Evolutionary conservation across 2,329 filamentous ascomycete genomes (phyloP).

Genomic region (Pestalotiopsis sp.): DNA sequence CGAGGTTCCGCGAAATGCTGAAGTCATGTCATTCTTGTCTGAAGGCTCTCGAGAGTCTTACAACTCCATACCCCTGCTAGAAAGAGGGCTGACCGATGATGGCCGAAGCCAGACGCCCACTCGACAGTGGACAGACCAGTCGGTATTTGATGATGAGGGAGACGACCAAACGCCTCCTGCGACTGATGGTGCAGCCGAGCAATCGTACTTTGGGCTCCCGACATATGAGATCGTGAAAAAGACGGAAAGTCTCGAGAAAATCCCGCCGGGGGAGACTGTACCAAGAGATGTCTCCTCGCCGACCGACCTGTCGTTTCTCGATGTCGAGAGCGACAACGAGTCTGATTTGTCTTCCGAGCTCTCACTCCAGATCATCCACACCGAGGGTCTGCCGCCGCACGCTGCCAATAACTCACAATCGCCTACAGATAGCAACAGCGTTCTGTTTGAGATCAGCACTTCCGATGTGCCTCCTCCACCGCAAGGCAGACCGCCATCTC

Average conservation of each 20-base stretch:
- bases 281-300: constrained; percentile 3
- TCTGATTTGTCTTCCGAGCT: constrained; percentile 67
- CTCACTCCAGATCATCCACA: constrained; percentile 51
- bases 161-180: constrained; percentile 20
- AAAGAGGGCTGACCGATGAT: constrained; percentile 64
- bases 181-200: constrained; percentile 1
- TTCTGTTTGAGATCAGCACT: constrained; percentile 20
- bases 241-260: constrained; percentile 53
- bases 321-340: constrained; percentile 47
- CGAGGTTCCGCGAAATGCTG: constrained; percentile 32
- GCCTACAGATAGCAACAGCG: constrained; percentile 26
- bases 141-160: constrained; percentile 52
- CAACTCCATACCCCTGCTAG: constrained; percentile 75
- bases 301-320: constrained; percentile 27
- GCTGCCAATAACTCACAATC: not conserved
- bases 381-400: constrained; percentile 30
- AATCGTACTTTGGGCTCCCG: constrained; percentile 22
- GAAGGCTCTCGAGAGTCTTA: constrained; percentile 74
- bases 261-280: constrained; percentile 36
- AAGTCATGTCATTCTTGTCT: constrained; percentile 52
- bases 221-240: constrained; percentile 56
- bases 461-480: constrained; percentile 13
- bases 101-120: constrained; percentile 42
- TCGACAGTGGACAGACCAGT: constrained; percentile 57
- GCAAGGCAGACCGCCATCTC: constrained; percentile 39